Base-by-base conservation (phyloP, 176 grass and related monocot genomes). In the Metroxylon sagu region DNA sequence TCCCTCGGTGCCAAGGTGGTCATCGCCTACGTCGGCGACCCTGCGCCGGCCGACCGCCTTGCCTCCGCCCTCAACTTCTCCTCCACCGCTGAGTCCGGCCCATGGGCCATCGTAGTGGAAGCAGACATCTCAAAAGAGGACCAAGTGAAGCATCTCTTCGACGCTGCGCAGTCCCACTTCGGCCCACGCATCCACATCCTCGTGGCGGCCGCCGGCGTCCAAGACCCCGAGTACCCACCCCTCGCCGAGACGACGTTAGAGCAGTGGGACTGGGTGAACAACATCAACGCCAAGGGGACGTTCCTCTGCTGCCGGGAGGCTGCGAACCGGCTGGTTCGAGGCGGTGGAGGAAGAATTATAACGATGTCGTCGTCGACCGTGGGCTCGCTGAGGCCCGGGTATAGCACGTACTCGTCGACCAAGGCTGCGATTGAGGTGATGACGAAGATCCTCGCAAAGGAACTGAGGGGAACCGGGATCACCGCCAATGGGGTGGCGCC, bases 1-100 rank as follows among this genome's bases (percentile, higher is more conserved):
- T 69, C 79, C 31, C 75, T 90, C 26, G 87, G 82, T 23, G 87
- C 87, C 26, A 74, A 78, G 25, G 82, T 90, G 2, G 75, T 77
- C 1, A 74, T 90, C 35, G 75, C 43, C 31, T 90, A 82, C 59
- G 0, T 82, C 53, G 82, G 82, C 2, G 72, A 85, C 63, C 67
- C 82, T 0, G n/a, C 19, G 12, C 71, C 78, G 0, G 68, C 75
- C 0, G 19, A 67, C 51, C 31, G 29, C 19, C 78, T 83, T 5
- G 72, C 77, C 62, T 51, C 52, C 25, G 19, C 4, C 35, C 35
- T 43, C 18, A 85, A 83, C 59, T 80, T 82, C 60, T 39, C 65
- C 14, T 5, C 0, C 2, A 5, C 48, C 55, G 35, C 16, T n/a
- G 35, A 28, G 12, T 16, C 8, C 49, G 52, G 2, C 25, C 57